Base-by-base conservation (phyloP, 345 rosid species). In the Sisymbrium altissimum region DNA sequence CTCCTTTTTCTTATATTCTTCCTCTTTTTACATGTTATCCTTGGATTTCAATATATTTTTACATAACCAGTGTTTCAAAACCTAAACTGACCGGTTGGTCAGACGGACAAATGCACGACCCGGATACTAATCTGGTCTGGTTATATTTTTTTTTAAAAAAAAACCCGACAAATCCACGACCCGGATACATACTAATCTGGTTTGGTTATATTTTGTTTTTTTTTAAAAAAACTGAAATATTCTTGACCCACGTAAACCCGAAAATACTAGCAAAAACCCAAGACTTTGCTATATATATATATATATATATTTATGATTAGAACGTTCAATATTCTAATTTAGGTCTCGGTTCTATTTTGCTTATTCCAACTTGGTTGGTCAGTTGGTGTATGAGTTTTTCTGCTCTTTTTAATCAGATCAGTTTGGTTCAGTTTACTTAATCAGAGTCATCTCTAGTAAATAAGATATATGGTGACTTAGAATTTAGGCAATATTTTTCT, bases 1-100 rank as follows among this genome's bases (percentile, higher is more conserved):
- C 58, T 64, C 46, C 36, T 69, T 54, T 77, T 55, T 45, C 27
- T 52, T 52, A 50, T 48, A 19, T 50, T 58, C 49, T 66, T 66
- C 41, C 35, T 41, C 17, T 46, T 70, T 63, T 70, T 23, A 76
- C 70, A 43, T 61, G 69, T 63, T 70, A 19, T 33, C 54, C 50
- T 44, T 70, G 39, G 3, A 12, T 40, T 63, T 56, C 4, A 36
- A 63, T 25, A 53, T 54, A 7, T 29, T 72, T 50, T 40, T 14
- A 0, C 5, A 15, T 27, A 25, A 12, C 7, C 3, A 18, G 15
- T 52, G 69, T 46, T 46, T 59, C 36, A 19, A 71, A 36, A 46
- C 35, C 54, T 1, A 10, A 10, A 69, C 11, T 67, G 30, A 38
- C 36, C 14, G 21, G 15, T 17, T 11, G 15, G 18, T 40, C 12